A percentile compares a stretch with the other conserved stretches of the same genome.
These are phyloP conservation scores for Rutstroemia sydowiana DNA, from an alignment of 2,329 filamentous ascomycete species.

Conservation along the genomic window DNA sequence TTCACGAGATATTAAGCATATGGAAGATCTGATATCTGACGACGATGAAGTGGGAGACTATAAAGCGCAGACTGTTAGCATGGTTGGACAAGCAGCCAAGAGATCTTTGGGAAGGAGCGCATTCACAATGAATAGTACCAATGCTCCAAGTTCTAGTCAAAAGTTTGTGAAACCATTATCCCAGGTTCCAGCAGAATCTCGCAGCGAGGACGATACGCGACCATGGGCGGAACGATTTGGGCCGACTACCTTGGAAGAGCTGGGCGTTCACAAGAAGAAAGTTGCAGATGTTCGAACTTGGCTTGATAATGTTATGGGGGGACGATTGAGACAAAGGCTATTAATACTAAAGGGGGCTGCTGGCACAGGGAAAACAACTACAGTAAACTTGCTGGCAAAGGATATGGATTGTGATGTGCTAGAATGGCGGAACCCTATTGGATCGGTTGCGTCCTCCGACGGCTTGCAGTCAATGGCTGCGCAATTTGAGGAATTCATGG, in stretches of 20 bases:
- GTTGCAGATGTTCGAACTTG: conserved; percentile 78
- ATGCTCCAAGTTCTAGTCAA: conserved; percentile 36
- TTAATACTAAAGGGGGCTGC: conserved; percentile 85
- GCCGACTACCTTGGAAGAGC: conserved; percentile 67
- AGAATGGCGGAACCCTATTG: conserved; percentile 84
- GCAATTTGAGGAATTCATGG: conserved; percentile 90
- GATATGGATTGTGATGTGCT: conserved; percentile 71
- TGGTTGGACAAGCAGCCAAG: conserved; percentile 48
- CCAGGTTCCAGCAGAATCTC: conserved; percentile 16
- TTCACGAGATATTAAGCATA: conserved; percentile 43
- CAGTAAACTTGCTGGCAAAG: conserved; percentile 67
- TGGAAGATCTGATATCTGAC: conserved; percentile 45
- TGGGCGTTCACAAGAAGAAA: conserved; percentile 93
- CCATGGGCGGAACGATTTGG: conserved; percentile 87
- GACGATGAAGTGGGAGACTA: conserved; percentile 47
- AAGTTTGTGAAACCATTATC: conserved; percentile 43
- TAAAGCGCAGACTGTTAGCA: conserved; percentile 43
- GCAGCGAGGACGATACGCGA: conserved; percentile 45
- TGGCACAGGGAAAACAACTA: conserved; percentile 89
- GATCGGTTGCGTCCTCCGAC: conserved; percentile 47
- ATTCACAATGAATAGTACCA: conserved; percentile 20
- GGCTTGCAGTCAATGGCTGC: conserved; percentile 63
- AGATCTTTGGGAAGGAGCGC: conserved; percentile 39
- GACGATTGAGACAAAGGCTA: conserved; percentile 60
- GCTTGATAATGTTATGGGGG: conserved; percentile 67